Evolutionary conservation across 495 filamentous ascomycete species (phyloP).

Genomic region (Elaphomyces granulatus): DNA sequence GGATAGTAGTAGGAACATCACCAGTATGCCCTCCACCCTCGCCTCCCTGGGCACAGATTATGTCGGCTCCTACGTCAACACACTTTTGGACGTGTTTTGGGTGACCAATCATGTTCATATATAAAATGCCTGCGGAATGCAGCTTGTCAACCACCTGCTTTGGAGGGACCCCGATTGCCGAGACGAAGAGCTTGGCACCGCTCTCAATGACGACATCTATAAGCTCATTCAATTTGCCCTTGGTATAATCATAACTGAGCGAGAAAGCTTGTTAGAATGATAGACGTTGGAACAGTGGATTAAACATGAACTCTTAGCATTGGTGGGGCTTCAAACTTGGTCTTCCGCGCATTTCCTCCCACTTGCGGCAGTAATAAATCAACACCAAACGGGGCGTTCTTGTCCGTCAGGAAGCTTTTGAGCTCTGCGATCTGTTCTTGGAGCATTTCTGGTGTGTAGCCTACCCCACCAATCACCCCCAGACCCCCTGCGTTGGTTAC

Average conservation of each 20-base stretch:
- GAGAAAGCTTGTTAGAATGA: constrained; percentile 11
- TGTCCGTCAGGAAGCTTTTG: constrained; percentile 77
- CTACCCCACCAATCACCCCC: constrained; percentile 91
- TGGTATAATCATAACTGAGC: constrained; percentile 94
- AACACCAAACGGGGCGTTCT: constrained; percentile 97
- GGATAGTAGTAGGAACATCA: constrained; percentile 72
- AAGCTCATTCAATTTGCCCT: constrained; percentile 89
- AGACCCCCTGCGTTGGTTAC: constrained; percentile 95
- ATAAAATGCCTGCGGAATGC: constrained; percentile 73
- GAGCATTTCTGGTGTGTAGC: constrained; percentile 95
- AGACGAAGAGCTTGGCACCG: constrained; percentile 87
- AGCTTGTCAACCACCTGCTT: constrained; percentile 76
- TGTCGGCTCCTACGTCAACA: constrained; percentile 73
- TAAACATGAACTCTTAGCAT: neutral
- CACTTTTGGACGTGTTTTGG: constrained; percentile 96
- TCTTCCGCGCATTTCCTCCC: constrained; percentile 84
- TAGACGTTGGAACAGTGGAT: neutral
- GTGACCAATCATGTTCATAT: constrained; percentile 99
- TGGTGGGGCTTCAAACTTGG: constrained; percentile 49
- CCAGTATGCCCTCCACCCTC: constrained; percentile 89
- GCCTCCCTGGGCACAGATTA: constrained; percentile 88
- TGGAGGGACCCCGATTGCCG: constrained; percentile 88
- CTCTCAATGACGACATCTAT: constrained; percentile 85
- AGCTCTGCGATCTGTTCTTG: constrained; percentile 87
- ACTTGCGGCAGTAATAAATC: constrained; percentile 91